Percentiles rank a stretch among this genome's conserved stretches.
phyloP scores from a whole-genome alignment of 129 eudicot species.

The Chrysanthemum lavandulifolium region DNA sequence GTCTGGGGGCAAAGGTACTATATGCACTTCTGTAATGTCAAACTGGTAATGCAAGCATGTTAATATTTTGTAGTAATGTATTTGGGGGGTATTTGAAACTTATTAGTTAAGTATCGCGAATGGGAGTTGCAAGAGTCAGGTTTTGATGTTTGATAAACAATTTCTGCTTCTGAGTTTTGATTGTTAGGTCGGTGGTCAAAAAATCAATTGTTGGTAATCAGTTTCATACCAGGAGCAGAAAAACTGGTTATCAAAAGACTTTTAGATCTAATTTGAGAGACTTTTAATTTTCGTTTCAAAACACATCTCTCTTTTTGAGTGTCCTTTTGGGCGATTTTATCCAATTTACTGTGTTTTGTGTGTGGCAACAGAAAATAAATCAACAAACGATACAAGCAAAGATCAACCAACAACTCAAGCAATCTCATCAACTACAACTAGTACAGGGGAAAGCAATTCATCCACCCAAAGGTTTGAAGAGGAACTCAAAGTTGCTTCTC shows the following conservation, averaged over 20 bases:
- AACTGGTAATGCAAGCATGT: not conserved
- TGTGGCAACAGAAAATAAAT: slow-evolving; percentile 54
- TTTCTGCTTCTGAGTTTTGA: too few species aligned
- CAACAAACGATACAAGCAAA: slow-evolving; percentile 57
- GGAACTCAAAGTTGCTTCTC: slow-evolving; percentile 80
- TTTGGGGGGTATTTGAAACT: not conserved
- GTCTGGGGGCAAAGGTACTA: not conserved
- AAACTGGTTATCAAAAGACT: too few species aligned
- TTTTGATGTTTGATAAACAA: too few species aligned
- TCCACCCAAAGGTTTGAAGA: slow-evolving; percentile 80
- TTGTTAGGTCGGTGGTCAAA: too few species aligned
- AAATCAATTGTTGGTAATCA: too few species aligned
- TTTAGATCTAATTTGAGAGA: too few species aligned
- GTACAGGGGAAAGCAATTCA: slow-evolving; percentile 77
- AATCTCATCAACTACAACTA: slow-evolving; percentile 69
- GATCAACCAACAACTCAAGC: slow-evolving; percentile 55
- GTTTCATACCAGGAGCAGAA: too few species aligned
- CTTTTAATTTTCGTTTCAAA: too few species aligned
- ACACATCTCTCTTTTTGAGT: too few species aligned
- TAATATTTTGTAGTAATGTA: not conserved
- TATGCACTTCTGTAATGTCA: not conserved
- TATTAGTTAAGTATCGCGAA: too few species aligned
- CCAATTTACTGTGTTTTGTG: slow-evolving; percentile 5
- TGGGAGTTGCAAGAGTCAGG: too few species aligned
- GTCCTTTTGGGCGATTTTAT: too few species aligned